Evolutionary conservation across 2,329 filamentous ascomycete genomes (phyloP).

Genomic region (Lachnellula hyalina): DNA sequence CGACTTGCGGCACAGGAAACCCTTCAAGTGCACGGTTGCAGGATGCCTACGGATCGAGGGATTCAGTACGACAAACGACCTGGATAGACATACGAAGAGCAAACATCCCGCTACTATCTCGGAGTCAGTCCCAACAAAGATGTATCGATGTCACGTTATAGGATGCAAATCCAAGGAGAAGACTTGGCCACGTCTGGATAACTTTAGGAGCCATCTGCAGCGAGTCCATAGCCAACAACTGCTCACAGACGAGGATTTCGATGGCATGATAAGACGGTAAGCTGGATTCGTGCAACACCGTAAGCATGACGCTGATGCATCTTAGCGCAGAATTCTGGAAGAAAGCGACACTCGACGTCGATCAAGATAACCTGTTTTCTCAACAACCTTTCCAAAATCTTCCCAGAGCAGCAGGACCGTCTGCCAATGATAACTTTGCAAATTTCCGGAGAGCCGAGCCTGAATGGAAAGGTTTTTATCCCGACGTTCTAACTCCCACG

Average conservation of each 20-base stretch:
- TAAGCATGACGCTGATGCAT: conserved; percentile 7
- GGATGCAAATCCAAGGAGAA: conserved; percentile 58
- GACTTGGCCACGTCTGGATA: conserved; percentile 75
- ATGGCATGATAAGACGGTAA: conserved; percentile 44
- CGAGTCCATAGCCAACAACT: conserved; percentile 52
- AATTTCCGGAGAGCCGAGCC: conserved; percentile 3
- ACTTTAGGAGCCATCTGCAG: conserved; percentile 75
- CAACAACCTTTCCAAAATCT: conserved; percentile 1
- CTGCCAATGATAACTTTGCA: background rate
- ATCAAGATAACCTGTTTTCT: conserved; percentile 10
- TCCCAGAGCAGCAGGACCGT: background rate
- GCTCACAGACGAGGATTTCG: conserved; percentile 33
- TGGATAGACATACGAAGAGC: conserved; percentile 70
- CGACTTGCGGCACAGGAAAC: conserved; percentile 61
- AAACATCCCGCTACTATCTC: conserved; percentile 53
- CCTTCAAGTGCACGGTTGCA: conserved; percentile 53
- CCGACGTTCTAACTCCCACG: conserved; percentile 12
- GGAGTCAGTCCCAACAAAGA: conserved; percentile 41
- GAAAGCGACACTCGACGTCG: conserved; percentile 4
- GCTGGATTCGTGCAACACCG: conserved; percentile 13
- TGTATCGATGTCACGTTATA: conserved; percentile 54
- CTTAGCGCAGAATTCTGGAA: conserved; percentile 22
- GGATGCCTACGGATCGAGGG: conserved; percentile 57
- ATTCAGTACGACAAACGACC: conserved; percentile 76
- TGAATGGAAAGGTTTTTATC: conserved; percentile 16